Percentiles rank a stretch among this genome's conserved stretches.
phyloP scores from a whole-genome alignment of 2,329 filamentous ascomycete genomes.

The Pleurostoma richardsiae region DNA sequence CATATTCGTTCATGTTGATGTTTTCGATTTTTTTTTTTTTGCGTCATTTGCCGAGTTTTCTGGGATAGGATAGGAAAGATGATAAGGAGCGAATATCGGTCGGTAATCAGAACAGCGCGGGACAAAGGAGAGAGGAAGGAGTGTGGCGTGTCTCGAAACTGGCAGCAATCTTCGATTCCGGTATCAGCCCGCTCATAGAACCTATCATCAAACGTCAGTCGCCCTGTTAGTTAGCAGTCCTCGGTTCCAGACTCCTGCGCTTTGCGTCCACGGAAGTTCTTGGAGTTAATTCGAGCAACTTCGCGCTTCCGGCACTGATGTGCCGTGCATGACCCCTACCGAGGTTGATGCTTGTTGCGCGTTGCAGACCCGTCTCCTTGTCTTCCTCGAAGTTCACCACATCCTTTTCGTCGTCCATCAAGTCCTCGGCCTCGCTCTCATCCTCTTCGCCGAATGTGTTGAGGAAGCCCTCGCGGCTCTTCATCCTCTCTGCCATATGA shows the following conservation, averaged over 20 bases:
- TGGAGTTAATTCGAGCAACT: constrained; percentile 62
- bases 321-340: constrained; percentile 62
- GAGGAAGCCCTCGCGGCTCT: constrained; percentile 47
- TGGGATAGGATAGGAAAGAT: constrained; percentile 8
- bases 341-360: constrained; percentile 67
- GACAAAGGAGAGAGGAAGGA: too few species aligned
- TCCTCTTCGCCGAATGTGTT: constrained; percentile 31
- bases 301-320: constrained; percentile 74
- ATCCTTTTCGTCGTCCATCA: constrained; percentile 7
- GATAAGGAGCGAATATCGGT: constrained; percentile 21
- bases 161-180: not conserved
- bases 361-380: constrained; percentile 41
- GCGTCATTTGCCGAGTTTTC: constrained; percentile 1
- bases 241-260: constrained; percentile 20
- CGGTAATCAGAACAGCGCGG: constrained; percentile 9
- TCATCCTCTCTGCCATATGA: constrained; percentile 35
- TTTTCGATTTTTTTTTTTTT: constrained; percentile 7
- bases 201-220: not conserved
- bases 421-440: constrained; percentile 10
- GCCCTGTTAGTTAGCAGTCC: not conserved
- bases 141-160: too few species aligned
- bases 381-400: constrained; percentile 18
- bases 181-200: not conserved
- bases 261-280: constrained; percentile 47
- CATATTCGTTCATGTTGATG: not conserved